Evolutionary conservation across 192 early-diverging fungal species (phyloP).

Genomic region (Mortierella alpina): DNA sequence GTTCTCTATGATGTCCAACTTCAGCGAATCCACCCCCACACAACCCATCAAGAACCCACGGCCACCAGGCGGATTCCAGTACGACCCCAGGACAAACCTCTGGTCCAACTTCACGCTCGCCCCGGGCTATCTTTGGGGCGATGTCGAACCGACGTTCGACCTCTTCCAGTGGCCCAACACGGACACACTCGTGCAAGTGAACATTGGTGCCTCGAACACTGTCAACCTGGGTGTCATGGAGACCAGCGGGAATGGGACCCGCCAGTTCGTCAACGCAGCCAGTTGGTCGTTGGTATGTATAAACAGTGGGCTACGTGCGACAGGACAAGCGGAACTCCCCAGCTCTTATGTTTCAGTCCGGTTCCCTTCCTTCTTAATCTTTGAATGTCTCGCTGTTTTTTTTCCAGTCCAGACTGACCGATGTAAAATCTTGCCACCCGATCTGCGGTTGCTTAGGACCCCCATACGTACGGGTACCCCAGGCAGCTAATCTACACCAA

Average conservation of each 20-base stretch:
- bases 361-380: neutral
- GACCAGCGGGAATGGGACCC: neutral
- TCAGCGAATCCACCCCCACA: slow-evolving; percentile 3
- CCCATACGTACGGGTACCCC: slow-evolving; percentile 7
- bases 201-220: slow-evolving; percentile 1
- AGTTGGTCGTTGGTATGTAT: slow-evolving; percentile 18
- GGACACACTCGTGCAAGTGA: slow-evolving; percentile 17
- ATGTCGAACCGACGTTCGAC: neutral
- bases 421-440: neutral
- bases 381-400: neutral
- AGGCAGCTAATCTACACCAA: slow-evolving; percentile 14
- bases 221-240: slow-evolving; percentile 9
- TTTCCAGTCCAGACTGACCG: neutral
- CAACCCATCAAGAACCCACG: neutral
- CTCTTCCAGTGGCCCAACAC: slow-evolving; percentile 21
- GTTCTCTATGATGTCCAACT: slow-evolving; percentile 32
- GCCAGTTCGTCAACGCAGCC: slow-evolving; percentile 10
- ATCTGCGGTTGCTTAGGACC: slow-evolving; percentile 7
- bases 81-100: slow-evolving; percentile 2
- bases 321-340: neutral
- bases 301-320: neutral
- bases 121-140: slow-evolving; percentile 14
- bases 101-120: slow-evolving; percentile 24
- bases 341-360: slow-evolving; percentile 10
- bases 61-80: slow-evolving; percentile 26